phyloP scores from a whole-genome alignment of 2,329 filamentous ascomycete species.

The Blumeria hordei region DNA sequence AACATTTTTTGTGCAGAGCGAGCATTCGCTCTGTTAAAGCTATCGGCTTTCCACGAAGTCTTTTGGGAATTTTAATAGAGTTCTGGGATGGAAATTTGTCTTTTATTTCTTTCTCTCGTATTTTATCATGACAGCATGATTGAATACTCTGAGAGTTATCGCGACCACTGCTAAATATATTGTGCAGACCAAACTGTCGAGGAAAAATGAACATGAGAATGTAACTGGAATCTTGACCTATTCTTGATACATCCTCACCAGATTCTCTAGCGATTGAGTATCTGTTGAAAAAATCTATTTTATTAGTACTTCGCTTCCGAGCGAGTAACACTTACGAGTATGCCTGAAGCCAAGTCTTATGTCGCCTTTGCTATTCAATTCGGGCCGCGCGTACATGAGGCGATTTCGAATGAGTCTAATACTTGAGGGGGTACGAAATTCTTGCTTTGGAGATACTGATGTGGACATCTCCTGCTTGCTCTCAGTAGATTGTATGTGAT shows the following conservation, averaged over 20 bases:
- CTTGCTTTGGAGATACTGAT: slow-evolving; percentile 1
- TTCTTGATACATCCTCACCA: neutral
- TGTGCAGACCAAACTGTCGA: slow-evolving; percentile 69
- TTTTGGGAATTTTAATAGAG: slow-evolving; percentile 27
- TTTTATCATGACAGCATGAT: slow-evolving; percentile 60
- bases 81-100: slow-evolving; percentile 9
- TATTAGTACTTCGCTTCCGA: slow-evolving; percentile 6
- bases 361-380: slow-evolving; percentile 39
- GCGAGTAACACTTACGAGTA: slow-evolving; percentile 37
- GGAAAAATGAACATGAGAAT: slow-evolving; percentile 89
- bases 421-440: slow-evolving; percentile 21
- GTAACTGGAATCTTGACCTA: slow-evolving; percentile 31
- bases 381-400: slow-evolving; percentile 64
- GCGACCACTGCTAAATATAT: slow-evolving; percentile 58
- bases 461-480: too few relatives aligned
- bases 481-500: slow-evolving; percentile 4
- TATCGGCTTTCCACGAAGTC: slow-evolving; percentile 37
- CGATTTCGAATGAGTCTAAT: slow-evolving; percentile 60
- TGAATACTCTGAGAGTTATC: slow-evolving; percentile 43
- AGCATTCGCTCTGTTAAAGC: slow-evolving; percentile 44
- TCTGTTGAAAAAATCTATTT: slow-evolving; percentile 57
- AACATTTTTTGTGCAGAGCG: slow-evolving; percentile 44
- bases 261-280: slow-evolving; percentile 18
- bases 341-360: slow-evolving; percentile 55
- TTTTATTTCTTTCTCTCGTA: slow-evolving; percentile 61